Base-by-base conservation (phyloP, 768 basidiomycete genomes). In the Lentinula lateritia region DNA sequence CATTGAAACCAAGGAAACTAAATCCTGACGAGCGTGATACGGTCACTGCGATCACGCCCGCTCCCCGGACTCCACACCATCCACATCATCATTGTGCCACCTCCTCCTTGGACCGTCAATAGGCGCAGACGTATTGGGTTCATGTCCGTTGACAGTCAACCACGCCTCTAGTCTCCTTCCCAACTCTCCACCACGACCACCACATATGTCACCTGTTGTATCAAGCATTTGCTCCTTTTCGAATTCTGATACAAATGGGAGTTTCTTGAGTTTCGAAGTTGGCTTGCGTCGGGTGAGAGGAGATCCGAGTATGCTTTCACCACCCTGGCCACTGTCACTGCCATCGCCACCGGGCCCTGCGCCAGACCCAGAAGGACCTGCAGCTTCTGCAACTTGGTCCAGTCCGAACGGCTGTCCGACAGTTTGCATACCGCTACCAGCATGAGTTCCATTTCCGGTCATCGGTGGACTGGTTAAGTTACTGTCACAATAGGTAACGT, bases 131-230 rank as follows among this genome's bases (percentile, higher is more conserved):
- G 18, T 52, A n/a, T 48, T 48, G 41, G 32, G 41, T 0, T 60
- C 70, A 28, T 71, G 70, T 38, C 74, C 78, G 63, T 70, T 77
- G 4, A 80, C 78, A 6, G 78, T 82, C 65, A 92, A 75, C 86
- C 89, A 89, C 45, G 86, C 89, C 72, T 92, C 90, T 58, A 92
- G 73, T 60, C 90, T 73, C 57, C 88, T 74, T 43, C 90, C 90
- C 6, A 92, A 74, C 75, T 92, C 90, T 8, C 89, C 89, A 0
- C 90, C 90, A 16, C 87, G 79, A 39, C 90, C 90, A 42, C 90
- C 90, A 71, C 90, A 90, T 32, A 87, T 82, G 70, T 92, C 90
- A 0, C 90, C 90, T 41, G 83, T 86, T 57, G 79, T 84, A 61
- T 86, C 81, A 69, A 92, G 72, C 76, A 85, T 83, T 75, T 85